Evolutionary conservation across 768 basidiomycete genomes (phyloP).

Genomic region (Calvatia gigantea): DNA sequence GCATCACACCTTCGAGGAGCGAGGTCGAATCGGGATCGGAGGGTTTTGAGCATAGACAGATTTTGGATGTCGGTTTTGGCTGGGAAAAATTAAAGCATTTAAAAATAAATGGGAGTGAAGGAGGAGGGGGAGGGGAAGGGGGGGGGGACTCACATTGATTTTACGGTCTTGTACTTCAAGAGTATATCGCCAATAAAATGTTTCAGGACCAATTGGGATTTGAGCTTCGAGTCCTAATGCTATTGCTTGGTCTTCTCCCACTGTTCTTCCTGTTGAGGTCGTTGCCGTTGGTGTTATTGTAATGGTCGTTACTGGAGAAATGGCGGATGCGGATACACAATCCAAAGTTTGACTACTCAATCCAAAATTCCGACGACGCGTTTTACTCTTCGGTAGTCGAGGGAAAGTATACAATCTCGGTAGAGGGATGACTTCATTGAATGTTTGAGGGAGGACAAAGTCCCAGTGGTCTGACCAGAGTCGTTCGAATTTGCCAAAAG

Average conservation of each 20-base stretch:
- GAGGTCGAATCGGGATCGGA: slow-evolving; percentile 40
- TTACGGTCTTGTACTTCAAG: slow-evolving; percentile 30
- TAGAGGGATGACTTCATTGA: slow-evolving; percentile 35
- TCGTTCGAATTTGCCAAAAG: slow-evolving; percentile 46
- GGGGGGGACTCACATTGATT: slow-evolving; percentile 30
- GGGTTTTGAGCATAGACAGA: slow-evolving; percentile 43
- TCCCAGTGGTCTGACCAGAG: slow-evolving; percentile 47
- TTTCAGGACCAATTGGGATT: slow-evolving; percentile 36
- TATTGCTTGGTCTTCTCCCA: slow-evolving; percentile 29
- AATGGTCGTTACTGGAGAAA: too few relatives aligned
- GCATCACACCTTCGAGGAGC: slow-evolving; percentile 31
- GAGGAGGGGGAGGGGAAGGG: not conserved
- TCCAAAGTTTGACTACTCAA: too few relatives aligned
- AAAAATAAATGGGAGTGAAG: not conserved
- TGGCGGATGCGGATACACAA: too few relatives aligned
- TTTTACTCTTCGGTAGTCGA: not conserved
- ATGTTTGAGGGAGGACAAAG: slow-evolving; percentile 38
- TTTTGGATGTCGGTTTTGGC: slow-evolving; percentile 35
- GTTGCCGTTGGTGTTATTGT: slow-evolving; percentile 17
- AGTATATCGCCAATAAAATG: slow-evolving; percentile 47
- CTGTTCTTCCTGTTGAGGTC: slow-evolving; percentile 26
- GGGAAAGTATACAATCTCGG: not conserved
- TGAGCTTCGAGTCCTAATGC: slow-evolving; percentile 19
- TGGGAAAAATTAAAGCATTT: slow-evolving; percentile 17
- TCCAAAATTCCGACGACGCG: not conserved